Conservation (phyloP, 1,139 yeast genomes). For the Ashbya aceris region DNA sequence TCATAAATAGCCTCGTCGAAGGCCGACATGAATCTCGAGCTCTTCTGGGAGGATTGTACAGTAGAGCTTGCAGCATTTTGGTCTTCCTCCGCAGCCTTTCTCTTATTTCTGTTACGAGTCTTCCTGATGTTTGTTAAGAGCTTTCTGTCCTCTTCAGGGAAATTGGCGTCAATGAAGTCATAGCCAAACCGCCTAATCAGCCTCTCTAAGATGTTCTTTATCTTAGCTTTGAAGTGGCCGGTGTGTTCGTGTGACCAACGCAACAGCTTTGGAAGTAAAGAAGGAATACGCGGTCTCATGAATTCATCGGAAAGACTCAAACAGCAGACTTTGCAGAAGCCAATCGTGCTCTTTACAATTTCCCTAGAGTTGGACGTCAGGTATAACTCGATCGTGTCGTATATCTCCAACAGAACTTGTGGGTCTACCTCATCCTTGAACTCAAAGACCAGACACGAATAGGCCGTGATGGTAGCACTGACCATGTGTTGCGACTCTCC, state of each 20-base stretch:
- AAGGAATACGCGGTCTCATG: conserved; percentile 57
- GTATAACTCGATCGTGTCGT: conserved; percentile 83
- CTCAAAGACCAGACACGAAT: conserved; percentile 80
- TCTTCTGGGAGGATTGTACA: conserved; percentile 23
- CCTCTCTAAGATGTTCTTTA: conserved; percentile 87
- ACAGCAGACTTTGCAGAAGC: conserved; percentile 87
- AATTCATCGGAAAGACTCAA: conserved; percentile 75
- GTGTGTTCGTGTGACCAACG: conserved; percentile 95
- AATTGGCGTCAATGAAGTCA: conserved; percentile 64
- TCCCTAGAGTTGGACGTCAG: conserved; percentile 87
- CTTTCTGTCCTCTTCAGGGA: conserved; percentile 85
- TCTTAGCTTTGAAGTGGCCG: conserved; percentile 86
- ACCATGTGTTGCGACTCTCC: conserved; percentile 93
- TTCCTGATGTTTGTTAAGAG: conserved; percentile 79
- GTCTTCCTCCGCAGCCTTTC: conserved; percentile 44
- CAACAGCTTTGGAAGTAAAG: conserved; percentile 61
- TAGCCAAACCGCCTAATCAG: conserved; percentile 82
- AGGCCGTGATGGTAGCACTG: conserved; percentile 87
- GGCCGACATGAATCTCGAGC: conserved; percentile 58
- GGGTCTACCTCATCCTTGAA: conserved; percentile 56
- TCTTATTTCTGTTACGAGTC: conserved; percentile 73
- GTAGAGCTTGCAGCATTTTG: conserved; percentile 11
- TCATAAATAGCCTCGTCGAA: conserved; percentile 64
- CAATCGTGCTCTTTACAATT: conserved; percentile 88
- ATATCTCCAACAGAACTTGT: conserved; percentile 57